phyloP scores from a whole-genome alignment of 2,329 filamentous ascomycete species.

The Davidsoniella neocaledoniae region DNA sequence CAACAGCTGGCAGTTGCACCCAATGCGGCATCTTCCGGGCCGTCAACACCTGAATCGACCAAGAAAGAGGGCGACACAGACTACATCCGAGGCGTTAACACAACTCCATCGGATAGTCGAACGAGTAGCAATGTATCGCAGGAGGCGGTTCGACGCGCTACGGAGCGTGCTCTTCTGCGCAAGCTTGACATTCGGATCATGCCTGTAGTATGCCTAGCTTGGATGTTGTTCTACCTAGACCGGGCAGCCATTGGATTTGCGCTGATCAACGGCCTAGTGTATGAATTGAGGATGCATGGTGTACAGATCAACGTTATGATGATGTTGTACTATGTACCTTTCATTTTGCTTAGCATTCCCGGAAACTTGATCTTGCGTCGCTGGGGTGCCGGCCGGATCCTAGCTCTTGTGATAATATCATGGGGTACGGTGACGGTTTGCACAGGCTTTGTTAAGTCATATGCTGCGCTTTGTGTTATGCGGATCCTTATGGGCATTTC shows the following conservation, averaged over 20 bases:
- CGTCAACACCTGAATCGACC: conserved; percentile 1
- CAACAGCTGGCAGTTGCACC: not conserved
- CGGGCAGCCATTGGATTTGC: conserved; percentile 20
- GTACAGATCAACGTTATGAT: conserved; percentile 34
- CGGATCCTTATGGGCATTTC: conserved; percentile 15
- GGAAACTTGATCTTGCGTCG: conserved; percentile 15
- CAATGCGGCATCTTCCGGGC: not conserved
- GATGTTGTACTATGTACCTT: conserved; percentile 15
- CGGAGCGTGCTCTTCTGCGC: not conserved
- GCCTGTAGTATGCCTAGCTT: conserved; percentile 12
- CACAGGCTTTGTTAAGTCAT: conserved; percentile 15
- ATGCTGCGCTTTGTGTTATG: conserved; percentile 14
- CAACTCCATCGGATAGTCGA: not conserved
- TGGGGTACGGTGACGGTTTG: conserved; percentile 16
- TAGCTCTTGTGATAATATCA: conserved; percentile 14
- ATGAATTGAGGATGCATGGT: conserved; percentile 39
- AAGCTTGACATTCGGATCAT: conserved; percentile 13
- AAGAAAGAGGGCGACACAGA: conserved; percentile 7
- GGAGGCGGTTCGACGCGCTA: no score
- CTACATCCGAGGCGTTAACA: not conserved
- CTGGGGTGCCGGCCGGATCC: conserved; percentile 14
- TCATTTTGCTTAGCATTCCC: conserved; percentile 16
- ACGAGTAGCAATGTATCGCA: not conserved
- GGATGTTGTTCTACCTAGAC: conserved; percentile 13
- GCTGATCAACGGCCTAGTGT: conserved; percentile 38